Evolutionary conservation across 805 yeast species (phyloP).

Genomic region (Lachancea sp.): DNA sequence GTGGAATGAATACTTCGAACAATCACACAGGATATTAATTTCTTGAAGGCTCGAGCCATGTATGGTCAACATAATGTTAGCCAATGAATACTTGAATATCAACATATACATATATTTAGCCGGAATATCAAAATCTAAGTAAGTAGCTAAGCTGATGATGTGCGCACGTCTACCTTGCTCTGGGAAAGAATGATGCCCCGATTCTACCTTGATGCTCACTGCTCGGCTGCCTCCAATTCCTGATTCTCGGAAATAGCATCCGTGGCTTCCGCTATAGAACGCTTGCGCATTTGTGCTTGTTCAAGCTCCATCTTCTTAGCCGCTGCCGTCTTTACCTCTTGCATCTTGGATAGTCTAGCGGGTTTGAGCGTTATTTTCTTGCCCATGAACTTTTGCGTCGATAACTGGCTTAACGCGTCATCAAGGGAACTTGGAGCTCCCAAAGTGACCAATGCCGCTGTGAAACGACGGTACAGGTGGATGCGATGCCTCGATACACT

Average conservation of each 20-base stretch:
- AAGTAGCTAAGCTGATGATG: too few species aligned
- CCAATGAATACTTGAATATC: too few species aligned
- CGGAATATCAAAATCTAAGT: too few species aligned
- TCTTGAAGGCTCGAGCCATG: too few species aligned
- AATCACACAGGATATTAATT: too few species aligned
- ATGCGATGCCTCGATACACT: conserved; percentile 23
- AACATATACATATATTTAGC: too few species aligned
- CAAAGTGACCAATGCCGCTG: conserved; percentile 48
- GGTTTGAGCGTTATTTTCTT: conserved; percentile 34
- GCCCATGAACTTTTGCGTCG: conserved; percentile 35
- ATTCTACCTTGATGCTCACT: neutral
- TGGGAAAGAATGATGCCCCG: too few species aligned
- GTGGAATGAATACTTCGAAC: too few species aligned
- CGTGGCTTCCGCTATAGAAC: conserved; percentile 1
- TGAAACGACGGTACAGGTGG: conserved; percentile 33
- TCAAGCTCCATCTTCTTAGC: conserved; percentile 16
- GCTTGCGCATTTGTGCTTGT: conserved; percentile 4
- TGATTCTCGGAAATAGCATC: conserved; percentile 1
- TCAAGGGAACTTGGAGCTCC: conserved; percentile 38
- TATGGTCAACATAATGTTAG: too few species aligned
- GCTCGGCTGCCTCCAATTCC: neutral
- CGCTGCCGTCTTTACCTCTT: conserved; percentile 39
- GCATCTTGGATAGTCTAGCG: conserved; percentile 39
- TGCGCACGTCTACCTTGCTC: too few species aligned
- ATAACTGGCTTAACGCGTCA: conserved; percentile 38